phyloP scores from a whole-genome alignment of 352 stramenopile genomes.

The Peronosclerospora sorghi region DNA sequence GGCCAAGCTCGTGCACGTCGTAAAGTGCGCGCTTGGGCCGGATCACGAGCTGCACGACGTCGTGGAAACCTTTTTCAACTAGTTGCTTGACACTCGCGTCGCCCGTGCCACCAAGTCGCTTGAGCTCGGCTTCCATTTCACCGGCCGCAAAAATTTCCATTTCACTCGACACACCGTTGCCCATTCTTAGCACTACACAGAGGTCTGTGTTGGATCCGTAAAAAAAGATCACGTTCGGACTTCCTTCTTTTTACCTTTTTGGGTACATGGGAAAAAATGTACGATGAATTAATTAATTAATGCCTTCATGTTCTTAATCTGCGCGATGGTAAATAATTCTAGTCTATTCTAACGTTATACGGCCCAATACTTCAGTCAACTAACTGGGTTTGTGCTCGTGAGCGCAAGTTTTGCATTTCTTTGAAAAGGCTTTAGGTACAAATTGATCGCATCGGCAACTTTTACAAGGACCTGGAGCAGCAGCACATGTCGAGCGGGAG shows the following conservation, averaged over 20 bases:
- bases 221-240: too few species aligned
- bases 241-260: too few species aligned
- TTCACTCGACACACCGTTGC: constrained; percentile 56
- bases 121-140: constrained; percentile 66
- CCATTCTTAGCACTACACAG: too few species aligned
- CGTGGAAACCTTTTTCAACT: constrained; percentile 59
- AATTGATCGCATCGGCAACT: constrained; percentile 48
- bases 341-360: too few species aligned
- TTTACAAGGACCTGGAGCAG: constrained; percentile 24
- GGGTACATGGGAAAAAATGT: too few species aligned
- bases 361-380: too few species aligned
- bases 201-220: too few species aligned
- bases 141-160: constrained; percentile 79
- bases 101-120: constrained; percentile 40
- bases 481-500: constrained; percentile 5
- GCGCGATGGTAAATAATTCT: too few species aligned
- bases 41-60: constrained; percentile 67
- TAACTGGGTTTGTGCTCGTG: constrained; percentile 52
- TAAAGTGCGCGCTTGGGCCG: constrained; percentile 58
- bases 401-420: constrained; percentile 65
- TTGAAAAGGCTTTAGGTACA: constrained; percentile 54
- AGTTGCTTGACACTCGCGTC: constrained; percentile 69
- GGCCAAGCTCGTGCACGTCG: constrained; percentile 34
- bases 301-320: too few species aligned
- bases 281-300: too few species aligned